Percentiles rank a stretch among this genome's conserved stretches.
phyloP scores from a whole-genome alignment of 352 stramenopile genomes.

The Phytophthora brassicae region DNA sequence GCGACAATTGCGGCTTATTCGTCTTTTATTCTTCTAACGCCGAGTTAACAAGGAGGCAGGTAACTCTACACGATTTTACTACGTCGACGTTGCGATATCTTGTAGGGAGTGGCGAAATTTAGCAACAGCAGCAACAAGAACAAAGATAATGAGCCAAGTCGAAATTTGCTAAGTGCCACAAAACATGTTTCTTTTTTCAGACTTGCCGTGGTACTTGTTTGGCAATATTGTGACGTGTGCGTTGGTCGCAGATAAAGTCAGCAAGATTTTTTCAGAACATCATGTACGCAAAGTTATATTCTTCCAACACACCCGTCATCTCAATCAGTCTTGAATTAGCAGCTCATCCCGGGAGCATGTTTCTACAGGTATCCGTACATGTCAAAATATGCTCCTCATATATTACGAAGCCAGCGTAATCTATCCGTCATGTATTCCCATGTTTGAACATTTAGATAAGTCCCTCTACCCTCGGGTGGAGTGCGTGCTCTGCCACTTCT shows the following conservation, averaged over 20 bases:
- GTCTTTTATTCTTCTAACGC: not conserved
- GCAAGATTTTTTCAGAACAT: too few species aligned
- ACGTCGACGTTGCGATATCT: not conserved
- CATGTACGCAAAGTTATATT: too few species aligned
- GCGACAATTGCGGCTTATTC: conserved; percentile 4
- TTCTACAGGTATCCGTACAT: too few species aligned
- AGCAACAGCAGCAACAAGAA: not conserved
- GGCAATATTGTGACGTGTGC: not conserved
- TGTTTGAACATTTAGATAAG: too few species aligned
- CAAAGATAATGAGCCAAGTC: not conserved
- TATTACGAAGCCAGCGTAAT: too few species aligned
- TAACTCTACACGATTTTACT: not conserved
- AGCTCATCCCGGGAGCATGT: too few species aligned
- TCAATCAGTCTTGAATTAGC: too few species aligned
- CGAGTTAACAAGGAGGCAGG: not conserved
- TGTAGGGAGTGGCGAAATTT: not conserved
- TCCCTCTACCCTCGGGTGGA: conserved; percentile 1
- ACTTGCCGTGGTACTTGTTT: not conserved
- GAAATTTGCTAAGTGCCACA: not conserved
- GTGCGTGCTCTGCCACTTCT: conserved; percentile 10
- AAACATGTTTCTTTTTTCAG: not conserved
- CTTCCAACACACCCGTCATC: too few species aligned
- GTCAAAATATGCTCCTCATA: too few species aligned
- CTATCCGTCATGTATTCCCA: too few species aligned
- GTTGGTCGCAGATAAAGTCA: not conserved